phyloP scores from a whole-genome alignment of 768 basidiomycete genomes.

The Guyanaporus albipodus region DNA sequence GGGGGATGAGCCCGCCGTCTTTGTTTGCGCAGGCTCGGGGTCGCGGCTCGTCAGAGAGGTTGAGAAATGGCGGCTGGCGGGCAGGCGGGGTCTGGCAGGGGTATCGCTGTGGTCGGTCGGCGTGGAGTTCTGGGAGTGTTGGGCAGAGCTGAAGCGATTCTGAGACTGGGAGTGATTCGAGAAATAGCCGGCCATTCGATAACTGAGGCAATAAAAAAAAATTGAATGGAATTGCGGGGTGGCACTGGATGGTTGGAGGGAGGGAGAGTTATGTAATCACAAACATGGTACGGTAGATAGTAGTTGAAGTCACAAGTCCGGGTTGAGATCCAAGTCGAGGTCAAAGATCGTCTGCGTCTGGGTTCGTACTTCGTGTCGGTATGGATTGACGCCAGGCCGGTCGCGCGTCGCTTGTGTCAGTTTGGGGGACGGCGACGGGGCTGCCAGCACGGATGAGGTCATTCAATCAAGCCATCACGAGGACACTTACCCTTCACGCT shows the following conservation, averaged over 20 bases:
- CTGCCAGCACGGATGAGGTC: conserved; percentile 33
- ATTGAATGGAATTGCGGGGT: background rate
- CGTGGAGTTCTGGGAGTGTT: conserved; percentile 29
- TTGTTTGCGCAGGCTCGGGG: conserved; percentile 36
- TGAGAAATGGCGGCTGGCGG: conserved; percentile 74
- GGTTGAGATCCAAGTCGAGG: conserved; percentile 81
- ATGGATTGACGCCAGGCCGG: conserved; percentile 57
- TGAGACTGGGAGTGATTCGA: conserved; percentile 71
- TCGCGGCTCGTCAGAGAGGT: conserved; percentile 46
- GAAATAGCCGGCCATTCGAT: conserved; percentile 68
- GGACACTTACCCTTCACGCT: conserved; percentile 64
- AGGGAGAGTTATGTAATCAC: conserved; percentile 23
- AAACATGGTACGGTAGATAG: background rate
- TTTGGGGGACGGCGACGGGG: conserved; percentile 61
- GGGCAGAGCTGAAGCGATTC: conserved; percentile 59
- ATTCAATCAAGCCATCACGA: conserved; percentile 1
- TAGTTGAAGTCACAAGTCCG: conserved; percentile 51
- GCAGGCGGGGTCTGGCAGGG: conserved; percentile 44
- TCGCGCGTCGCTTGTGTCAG: conserved; percentile 44
- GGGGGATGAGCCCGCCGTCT: conserved; percentile 28
- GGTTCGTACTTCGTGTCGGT: conserved; percentile 63
- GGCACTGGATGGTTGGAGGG: background rate
- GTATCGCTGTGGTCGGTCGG: conserved; percentile 14
- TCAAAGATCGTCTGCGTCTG: conserved; percentile 66
- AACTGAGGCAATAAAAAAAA: conserved; percentile 25